Percentiles rank a stretch among this genome's conserved stretches.
Conservation (phyloP, 345 rosid genomes). For the Adansonia digitata region DNA sequence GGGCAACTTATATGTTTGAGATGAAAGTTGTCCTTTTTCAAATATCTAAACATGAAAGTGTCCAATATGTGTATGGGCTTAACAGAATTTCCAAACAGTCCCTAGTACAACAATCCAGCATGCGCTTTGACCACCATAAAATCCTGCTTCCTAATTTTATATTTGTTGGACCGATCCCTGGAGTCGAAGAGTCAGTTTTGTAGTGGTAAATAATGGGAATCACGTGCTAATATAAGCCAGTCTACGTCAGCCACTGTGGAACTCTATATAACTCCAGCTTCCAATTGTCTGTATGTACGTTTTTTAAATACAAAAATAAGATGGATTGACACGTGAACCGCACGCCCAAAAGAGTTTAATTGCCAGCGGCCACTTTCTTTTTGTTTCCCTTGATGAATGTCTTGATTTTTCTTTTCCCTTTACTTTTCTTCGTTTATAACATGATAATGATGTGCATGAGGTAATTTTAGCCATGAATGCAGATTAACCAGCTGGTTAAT, state of each 20-base stretch:
- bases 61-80: background rate
- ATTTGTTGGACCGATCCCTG: background rate
- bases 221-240: conserved; percentile 20
- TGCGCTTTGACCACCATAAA: background rate
- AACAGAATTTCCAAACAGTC: background rate
- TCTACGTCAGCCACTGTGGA: background rate
- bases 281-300: background rate
- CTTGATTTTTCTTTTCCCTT: too few relatives aligned
- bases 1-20: background rate
- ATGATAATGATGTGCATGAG: too few relatives aligned
- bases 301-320: background rate
- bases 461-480: too few relatives aligned
- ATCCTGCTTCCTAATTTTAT: background rate
- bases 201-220: conserved; percentile 26
- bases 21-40: too few relatives aligned
- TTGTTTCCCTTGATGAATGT: too few relatives aligned
- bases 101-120: background rate
- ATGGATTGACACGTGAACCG: too few relatives aligned
- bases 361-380: too few relatives aligned
- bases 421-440: too few relatives aligned
- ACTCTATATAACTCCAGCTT: background rate
- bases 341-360: too few relatives aligned
- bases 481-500: too few relatives aligned
- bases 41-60: background rate
- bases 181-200: background rate